Conservation (phyloP, 2,329 filamentous ascomycete genomes). For the Stagonosporopsis rhizophila region DNA sequence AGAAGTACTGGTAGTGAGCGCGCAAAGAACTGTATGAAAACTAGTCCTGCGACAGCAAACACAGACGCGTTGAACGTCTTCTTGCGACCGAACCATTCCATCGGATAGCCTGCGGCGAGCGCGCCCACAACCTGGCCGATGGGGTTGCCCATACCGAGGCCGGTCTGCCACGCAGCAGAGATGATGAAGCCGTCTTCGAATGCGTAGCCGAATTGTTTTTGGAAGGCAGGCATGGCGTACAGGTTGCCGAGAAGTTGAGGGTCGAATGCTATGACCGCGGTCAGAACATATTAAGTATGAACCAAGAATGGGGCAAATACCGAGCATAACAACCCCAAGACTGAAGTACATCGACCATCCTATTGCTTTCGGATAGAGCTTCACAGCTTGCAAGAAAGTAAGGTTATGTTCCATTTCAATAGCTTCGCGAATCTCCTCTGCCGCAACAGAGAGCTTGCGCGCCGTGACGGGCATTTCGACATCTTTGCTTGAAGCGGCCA, state of each 20-base stretch:
- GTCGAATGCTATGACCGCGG: slow-evolving; percentile 59
- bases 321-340: slow-evolving; percentile 66
- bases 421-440: slow-evolving; percentile 44
- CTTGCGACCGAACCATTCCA: slow-evolving; percentile 43
- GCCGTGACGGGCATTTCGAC: slow-evolving; percentile 6
- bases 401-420: slow-evolving; percentile 47
- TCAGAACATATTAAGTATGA: not conserved
- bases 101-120: slow-evolving; percentile 48
- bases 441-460: slow-evolving; percentile 16
- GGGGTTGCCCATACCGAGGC: slow-evolving; percentile 59
- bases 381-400: slow-evolving; percentile 49
- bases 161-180: slow-evolving; percentile 51
- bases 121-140: slow-evolving; percentile 65
- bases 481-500: slow-evolving; percentile 11
- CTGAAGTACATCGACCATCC: slow-evolving; percentile 67
- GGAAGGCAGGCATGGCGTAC: slow-evolving; percentile 65
- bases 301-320: slow-evolving; percentile 13
- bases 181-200: slow-evolving; percentile 40
- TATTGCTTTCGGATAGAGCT: slow-evolving; percentile 55
- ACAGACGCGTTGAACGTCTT: slow-evolving; percentile 23
- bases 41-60: slow-evolving; percentile 48
- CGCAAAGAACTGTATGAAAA: slow-evolving; percentile 70
- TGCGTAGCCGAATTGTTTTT: slow-evolving; percentile 61
- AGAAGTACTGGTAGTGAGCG: slow-evolving; percentile 37
- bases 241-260: slow-evolving; percentile 69